Conservation (phyloP, 805 yeast species). For the Saccharomycopsis sp. region DNA sequence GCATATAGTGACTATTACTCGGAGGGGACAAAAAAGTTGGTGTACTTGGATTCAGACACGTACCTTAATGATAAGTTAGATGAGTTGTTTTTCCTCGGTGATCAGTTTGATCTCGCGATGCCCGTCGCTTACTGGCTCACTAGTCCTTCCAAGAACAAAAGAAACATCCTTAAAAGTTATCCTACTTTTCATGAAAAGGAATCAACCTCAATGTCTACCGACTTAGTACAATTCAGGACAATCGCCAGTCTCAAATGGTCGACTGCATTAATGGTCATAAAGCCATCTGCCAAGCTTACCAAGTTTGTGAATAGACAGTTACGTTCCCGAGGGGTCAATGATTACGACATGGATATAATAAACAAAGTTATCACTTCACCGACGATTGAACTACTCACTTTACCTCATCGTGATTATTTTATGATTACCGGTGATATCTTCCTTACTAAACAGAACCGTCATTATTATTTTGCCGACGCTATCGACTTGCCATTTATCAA, state of each 20-base stretch:
- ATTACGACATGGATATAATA: conserved; percentile 50
- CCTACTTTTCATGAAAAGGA: conserved; percentile 13
- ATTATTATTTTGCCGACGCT: conserved; percentile 37
- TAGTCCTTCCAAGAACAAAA: conserved; percentile 12
- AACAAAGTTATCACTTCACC: conserved; percentile 24
- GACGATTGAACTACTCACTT: conserved; percentile 26
- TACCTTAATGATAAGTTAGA: conserved; percentile 37
- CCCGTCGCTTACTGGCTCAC: conserved; percentile 31
- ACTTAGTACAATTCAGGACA: conserved; percentile 14
- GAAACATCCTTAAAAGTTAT: conserved; percentile 7
- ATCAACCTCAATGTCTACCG: background rate
- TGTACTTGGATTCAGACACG: conserved; percentile 56
- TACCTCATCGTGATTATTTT: conserved; percentile 49
- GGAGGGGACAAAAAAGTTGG: conserved; percentile 35
- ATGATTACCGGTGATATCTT: conserved; percentile 41
- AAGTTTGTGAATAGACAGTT: conserved; percentile 24
- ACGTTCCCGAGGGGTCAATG: conserved; percentile 28
- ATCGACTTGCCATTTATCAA: conserved; percentile 29
- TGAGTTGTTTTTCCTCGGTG: conserved; percentile 46
- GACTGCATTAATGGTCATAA: conserved; percentile 46
- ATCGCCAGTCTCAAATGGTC: conserved; percentile 18
- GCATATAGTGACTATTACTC: conserved; percentile 4
- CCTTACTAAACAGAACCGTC: conserved; percentile 28
- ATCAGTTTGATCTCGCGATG: conserved; percentile 36
- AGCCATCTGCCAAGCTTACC: conserved; percentile 35